These are phyloP conservation scores for Papiliotrema nemorosa DNA, from an alignment of 1,284 basidiomycete species.

Conservation along the genomic window DNA sequence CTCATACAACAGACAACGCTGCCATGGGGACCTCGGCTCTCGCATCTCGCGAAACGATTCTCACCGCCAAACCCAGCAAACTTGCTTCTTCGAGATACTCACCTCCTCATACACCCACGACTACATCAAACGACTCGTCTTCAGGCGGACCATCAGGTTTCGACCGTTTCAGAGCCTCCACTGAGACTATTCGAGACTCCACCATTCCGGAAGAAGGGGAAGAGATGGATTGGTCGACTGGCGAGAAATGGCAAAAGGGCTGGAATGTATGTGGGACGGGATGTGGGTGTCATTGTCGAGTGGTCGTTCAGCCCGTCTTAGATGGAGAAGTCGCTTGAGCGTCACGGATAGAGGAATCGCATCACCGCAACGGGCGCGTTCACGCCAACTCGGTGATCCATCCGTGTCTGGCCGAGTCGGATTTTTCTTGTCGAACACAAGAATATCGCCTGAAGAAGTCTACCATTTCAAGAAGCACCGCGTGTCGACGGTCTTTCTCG, in stretches of 20 bases:
- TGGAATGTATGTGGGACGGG: constrained; percentile 37
- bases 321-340: too few relatives aligned
- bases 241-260: constrained; percentile 1
- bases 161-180: constrained; percentile 3
- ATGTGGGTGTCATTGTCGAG: constrained; percentile 40
- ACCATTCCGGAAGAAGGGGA: not conserved
- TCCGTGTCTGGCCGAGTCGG: too few relatives aligned
- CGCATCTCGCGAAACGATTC: not conserved
- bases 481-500: too few relatives aligned
- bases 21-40: not conserved
- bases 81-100: too few relatives aligned
- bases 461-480: too few relatives aligned
- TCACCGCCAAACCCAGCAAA: not conserved
- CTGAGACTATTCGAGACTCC: constrained; percentile 1
- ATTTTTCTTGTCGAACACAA: too few relatives aligned
- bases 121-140: constrained; percentile 6
- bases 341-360: too few relatives aligned
- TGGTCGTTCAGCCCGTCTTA: constrained; percentile 4
- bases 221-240: not conserved
- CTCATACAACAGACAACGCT: not conserved
- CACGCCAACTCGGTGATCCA: too few relatives aligned
- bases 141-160: too few relatives aligned
- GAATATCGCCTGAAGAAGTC: too few relatives aligned
- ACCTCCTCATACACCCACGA: not conserved
- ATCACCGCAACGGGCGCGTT: too few relatives aligned